Conservation (phyloP, 225 moss, liverwort and hornwort genomes). For the Antitrichia curtipendula region DNA sequence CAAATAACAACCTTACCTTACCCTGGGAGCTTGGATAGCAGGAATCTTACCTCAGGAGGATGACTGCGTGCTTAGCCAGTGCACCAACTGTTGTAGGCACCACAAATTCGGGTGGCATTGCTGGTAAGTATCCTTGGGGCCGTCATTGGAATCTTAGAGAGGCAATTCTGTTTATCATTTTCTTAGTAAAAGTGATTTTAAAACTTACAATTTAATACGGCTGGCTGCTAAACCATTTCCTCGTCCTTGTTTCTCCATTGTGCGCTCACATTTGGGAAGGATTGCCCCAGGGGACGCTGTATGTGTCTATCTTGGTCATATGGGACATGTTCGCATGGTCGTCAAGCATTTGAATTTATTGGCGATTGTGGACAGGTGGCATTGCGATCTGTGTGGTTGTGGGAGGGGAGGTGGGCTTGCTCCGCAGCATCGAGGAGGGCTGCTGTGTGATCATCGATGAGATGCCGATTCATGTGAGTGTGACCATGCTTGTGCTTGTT, state of each 20-base stretch:
- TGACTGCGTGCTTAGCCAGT: conserved; percentile 69
- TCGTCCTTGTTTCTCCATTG: not conserved
- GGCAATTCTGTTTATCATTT: not conserved
- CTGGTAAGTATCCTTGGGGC: conserved; percentile 3
- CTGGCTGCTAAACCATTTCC: not conserved
- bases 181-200: not conserved
- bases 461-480: conserved; percentile 75
- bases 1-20: not conserved
- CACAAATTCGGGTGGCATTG: conserved; percentile 23
- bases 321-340: not conserved
- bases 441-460: conserved; percentile 72
- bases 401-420: conserved; percentile 68
- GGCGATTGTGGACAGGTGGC: conserved; percentile 28
- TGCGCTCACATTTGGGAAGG: not conserved
- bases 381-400: conserved; percentile 78
- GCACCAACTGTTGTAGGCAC: conserved; percentile 24
- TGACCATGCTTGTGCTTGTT: not conserved
- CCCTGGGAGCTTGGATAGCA: conserved; percentile 8
- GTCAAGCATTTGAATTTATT: not conserved
- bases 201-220: not conserved
- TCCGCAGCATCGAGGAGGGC: conserved; percentile 81
- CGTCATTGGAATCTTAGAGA: not conserved
- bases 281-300: not conserved
- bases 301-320: not conserved
- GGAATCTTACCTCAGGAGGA: conserved; percentile 68